These are phyloP conservation scores for Mucor ambiguus DNA, from an alignment of 371 early-diverging fungal genomes.

Conservation along the genomic window DNA sequence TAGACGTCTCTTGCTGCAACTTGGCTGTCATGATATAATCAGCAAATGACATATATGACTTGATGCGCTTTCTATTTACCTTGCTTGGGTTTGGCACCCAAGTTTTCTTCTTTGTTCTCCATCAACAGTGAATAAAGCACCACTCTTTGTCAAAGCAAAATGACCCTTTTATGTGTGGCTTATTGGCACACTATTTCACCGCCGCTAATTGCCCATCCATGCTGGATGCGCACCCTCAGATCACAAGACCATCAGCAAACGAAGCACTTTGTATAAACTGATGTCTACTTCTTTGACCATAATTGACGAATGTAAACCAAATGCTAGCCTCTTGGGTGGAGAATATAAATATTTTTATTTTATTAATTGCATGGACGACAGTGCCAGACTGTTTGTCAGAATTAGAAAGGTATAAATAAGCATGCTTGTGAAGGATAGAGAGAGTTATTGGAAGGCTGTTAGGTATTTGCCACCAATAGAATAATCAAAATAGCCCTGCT, in stretches of 20 bases:
- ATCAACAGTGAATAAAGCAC: neutral
- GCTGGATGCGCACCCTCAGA: neutral
- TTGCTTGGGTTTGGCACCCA: neutral
- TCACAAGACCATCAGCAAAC: neutral
- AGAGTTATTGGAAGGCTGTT: neutral
- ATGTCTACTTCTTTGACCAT: too few relatives aligned
- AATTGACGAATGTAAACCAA: too few relatives aligned
- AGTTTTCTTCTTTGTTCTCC: neutral
- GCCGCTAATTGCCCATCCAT: neutral
- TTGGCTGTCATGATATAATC: neutral
- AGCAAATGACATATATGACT: neutral
- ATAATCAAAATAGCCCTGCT: slow-evolving; percentile 6
- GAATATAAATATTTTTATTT: neutral
- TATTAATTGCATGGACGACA: neutral
- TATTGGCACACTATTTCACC: neutral
- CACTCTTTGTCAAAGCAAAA: neutral
- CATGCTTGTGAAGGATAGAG: neutral
- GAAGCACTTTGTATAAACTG: neutral
- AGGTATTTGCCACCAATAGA: neutral
- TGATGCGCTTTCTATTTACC: neutral
- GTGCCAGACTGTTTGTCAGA: neutral
- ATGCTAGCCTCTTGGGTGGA: neutral
- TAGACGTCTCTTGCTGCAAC: neutral
- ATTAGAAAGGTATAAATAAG: neutral
- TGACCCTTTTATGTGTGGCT: neutral